A percentile compares a stretch with the other conserved stretches of the same genome.
Evolutionary conservation across 2,329 filamentous ascomycete genomes (phyloP).

Genomic region (Colletotrichum lentis): DNA sequence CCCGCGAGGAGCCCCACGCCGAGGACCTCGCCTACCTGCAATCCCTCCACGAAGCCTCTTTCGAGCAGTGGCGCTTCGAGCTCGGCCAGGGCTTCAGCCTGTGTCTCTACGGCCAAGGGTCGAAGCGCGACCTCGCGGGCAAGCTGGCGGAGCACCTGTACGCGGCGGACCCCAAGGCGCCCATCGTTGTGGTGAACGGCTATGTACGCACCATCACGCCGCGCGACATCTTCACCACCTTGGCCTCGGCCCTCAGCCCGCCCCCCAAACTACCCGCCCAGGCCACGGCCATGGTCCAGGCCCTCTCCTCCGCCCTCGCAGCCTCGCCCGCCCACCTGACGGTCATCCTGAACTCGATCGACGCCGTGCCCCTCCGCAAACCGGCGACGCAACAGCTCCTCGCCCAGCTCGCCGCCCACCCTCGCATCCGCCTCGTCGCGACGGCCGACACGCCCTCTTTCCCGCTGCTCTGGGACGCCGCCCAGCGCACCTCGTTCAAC

Average conservation of each 20-base stretch:
- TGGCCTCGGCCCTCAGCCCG: constrained; percentile 70
- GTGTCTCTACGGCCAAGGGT: constrained; percentile 92
- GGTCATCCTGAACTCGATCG: constrained; percentile 85
- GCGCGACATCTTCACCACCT: constrained; percentile 73
- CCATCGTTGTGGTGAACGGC: constrained; percentile 87
- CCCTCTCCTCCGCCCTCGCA: constrained; percentile 69
- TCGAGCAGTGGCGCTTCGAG: constrained; percentile 93
- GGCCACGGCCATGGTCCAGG: constrained; percentile 72
- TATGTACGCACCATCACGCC: constrained; percentile 74
- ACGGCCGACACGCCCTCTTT: constrained; percentile 91
- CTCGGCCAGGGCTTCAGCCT: constrained; percentile 85
- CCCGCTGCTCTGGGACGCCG: constrained; percentile 86
- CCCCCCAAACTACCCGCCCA: constrained; percentile 64
- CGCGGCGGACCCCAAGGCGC: constrained; percentile 56
- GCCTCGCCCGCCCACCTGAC: constrained; percentile 61
- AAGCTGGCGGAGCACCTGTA: constrained; percentile 78
- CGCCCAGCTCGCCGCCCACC: constrained; percentile 77
- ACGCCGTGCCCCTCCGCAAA: constrained; percentile 79
- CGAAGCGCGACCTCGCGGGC: constrained; percentile 79
- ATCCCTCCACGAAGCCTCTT: constrained; percentile 79
- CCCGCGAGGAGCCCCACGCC: constrained; percentile 73
- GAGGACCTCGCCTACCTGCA: constrained; percentile 76
- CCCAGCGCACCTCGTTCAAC: constrained; percentile 81
- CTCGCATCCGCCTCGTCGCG: constrained; percentile 75
- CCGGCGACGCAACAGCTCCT: constrained; percentile 74